Conservation (phyloP, 2,329 filamentous ascomycete species). For the Phyllosticta citriasiana region DNA sequence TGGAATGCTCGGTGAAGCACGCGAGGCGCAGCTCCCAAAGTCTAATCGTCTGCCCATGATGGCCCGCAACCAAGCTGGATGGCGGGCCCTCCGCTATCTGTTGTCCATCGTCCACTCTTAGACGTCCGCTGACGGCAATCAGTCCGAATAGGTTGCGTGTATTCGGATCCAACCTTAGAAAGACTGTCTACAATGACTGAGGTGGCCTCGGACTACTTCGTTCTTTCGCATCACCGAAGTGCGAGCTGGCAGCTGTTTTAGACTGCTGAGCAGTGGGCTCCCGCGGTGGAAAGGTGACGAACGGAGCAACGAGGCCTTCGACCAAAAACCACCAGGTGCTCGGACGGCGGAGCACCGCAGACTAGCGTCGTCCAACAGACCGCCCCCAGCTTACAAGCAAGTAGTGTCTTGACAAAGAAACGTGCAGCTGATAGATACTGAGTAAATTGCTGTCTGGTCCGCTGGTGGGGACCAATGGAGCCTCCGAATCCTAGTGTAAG, state of each 20-base stretch:
- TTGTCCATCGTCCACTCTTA: background rate
- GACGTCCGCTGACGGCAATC: background rate
- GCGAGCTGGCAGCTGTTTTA: background rate
- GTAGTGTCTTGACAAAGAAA: background rate
- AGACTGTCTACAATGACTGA: background rate
- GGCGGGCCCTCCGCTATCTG: background rate
- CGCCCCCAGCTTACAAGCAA: background rate
- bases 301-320: background rate
- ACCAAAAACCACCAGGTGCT: background rate
- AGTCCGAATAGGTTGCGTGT: background rate
- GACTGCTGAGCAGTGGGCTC: background rate
- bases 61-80: background rate
- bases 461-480: background rate
- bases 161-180: background rate
- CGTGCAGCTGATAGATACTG: background rate
- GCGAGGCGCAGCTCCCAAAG: background rate
- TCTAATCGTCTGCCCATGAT: background rate
- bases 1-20: background rate
- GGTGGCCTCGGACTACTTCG: background rate
- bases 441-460: background rate
- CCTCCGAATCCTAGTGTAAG: background rate
- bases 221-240: background rate
- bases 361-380: background rate
- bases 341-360: background rate
- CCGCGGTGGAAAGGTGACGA: background rate